Base-by-base conservation (phyloP, 192 early-diverging fungal genomes). In the Martensiomyces pterosporus region DNA sequence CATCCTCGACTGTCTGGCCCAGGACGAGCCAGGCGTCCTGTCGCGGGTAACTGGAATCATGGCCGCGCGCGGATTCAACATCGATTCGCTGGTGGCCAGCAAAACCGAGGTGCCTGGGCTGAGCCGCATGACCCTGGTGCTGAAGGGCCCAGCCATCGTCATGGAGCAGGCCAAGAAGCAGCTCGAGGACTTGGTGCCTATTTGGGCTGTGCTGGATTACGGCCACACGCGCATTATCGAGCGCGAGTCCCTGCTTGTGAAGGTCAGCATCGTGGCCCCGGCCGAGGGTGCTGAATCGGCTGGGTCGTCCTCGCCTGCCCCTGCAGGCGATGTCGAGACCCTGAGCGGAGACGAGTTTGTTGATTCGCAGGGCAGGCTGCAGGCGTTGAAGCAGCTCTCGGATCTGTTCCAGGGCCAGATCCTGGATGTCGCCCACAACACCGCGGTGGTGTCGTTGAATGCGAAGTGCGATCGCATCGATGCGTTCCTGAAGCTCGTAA, bases 191-290 rank as follows among this genome's bases (percentile, higher is more conserved):
- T 64, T 97, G 72, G 92, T 98, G 18, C 94, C 93, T 17, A 89
- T 99, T 12, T 97, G 92, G 92, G 94, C 94, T 21, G 94, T 97
- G 32, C 75, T 99, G 54, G 94, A 99, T 68, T 97, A 96, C 80
- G 90, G 92, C 14, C 79, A 87, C 50, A 87, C 87, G 25, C 81
- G 76, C 39, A 80, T 92, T 34, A 85, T 99, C 24, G 88, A 97
- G 75, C 82, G 96, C 40, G 96, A 99, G 76, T 67, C 96, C 56
- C 75, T 95, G 36, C 62, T 99, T 52, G 83, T 90, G 64, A 99
- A 99, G 79, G 88, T 95, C 38, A 92, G 86, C 40, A 89, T 93
- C 29, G 56, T 86, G 9, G 80, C 81, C 10, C 79, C 80, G 12
- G 41, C 22, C 3, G 47, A 61, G 13, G 55, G 19, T 14, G 55